Evolutionary conservation across 768 basidiomycete genomes (phyloP), one percentile per base, ranked within the genome.

Genomic region (Pleurotus giganteus): DNA sequence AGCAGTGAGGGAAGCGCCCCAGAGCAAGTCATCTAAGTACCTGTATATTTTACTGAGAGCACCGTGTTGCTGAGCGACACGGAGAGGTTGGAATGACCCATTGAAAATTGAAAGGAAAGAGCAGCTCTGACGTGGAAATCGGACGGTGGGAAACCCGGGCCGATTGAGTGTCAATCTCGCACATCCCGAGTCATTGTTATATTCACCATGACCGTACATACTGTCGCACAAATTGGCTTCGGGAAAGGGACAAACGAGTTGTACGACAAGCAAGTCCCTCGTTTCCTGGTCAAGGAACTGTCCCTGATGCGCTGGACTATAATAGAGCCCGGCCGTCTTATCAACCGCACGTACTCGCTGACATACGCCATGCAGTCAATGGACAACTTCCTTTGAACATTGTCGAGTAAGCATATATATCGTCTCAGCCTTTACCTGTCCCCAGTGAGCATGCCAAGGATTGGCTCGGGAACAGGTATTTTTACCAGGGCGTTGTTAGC

Each of bases 381-480:
- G 58, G 63, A 15, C 28, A 72, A 24, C 60, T 66, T 0, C 75
- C 77, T 1, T 63, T 88, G 19, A 86, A 87, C 56, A 71, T 91
- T 27, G 83, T 85, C 57, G 91, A 91, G 90, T 91, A 61, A 60
- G 84, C 68, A 29, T 53, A 31, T 31, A 13, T 15, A 9, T 46
- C 23, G 21, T 24, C 41, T 47, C 36, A 23, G 17, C 12, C 28
- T 24, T 39, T 26, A n/a, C 17, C 29, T n/a, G 53, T 59, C 42
- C 31, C 54, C 34, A 21, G 9, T 28, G 29, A 4, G 49, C 53
- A 59, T 47, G 57, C 44, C 53, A 59, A 93, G 90, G 64, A 79
- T 91, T 28, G 94, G 92, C 9, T 73, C 88, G 4, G 94, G 94
- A 23, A 94, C 92, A 1, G 94, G 94, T 12, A 84, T 97, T 53